Evolutionary conservation across 495 filamentous ascomycete genomes (phyloP).

Genomic region (Aspergillus olivimuriae): DNA sequence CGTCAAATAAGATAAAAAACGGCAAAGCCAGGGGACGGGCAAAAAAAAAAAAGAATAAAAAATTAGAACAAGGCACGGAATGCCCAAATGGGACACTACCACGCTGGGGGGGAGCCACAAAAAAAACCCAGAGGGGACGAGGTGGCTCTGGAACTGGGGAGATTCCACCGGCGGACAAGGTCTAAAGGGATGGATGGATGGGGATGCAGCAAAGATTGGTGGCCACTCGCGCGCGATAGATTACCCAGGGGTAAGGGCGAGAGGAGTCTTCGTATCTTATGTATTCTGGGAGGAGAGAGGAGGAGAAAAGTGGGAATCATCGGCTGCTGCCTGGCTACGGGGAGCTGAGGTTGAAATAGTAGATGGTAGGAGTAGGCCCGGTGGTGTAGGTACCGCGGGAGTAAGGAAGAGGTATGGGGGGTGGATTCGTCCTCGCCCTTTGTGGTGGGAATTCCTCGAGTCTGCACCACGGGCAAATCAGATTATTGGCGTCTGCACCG

Average conservation of each 20-base stretch:
- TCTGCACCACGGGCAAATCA: no score
- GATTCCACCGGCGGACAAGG: no score
- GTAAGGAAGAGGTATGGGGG: neutral
- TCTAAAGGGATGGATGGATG: slow-evolving; percentile 1
- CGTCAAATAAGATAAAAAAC: no score
- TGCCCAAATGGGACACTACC: slow-evolving; percentile 18
- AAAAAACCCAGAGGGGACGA: slow-evolving; percentile 1
- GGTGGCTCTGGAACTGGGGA: neutral
- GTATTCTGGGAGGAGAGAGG: slow-evolving; percentile 19
- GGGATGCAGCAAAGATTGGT: slow-evolving; percentile 9
- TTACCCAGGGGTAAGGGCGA: no score
- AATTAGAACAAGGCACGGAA: slow-evolving; percentile 22
- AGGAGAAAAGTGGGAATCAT: slow-evolving; percentile 1
- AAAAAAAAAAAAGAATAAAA: slow-evolving; percentile 10
- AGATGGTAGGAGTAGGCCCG: slow-evolving; percentile 1
- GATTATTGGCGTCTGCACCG: no score
- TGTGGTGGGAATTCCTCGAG: neutral
- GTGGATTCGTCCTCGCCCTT: neutral
- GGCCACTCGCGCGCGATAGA: no score
- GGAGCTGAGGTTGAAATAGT: slow-evolving; percentile 22
- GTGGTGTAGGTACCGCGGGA: no score
- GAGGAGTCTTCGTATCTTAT: no score
- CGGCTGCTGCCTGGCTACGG: slow-evolving; percentile 4
- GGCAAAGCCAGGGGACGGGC: no score
- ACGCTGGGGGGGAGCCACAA: slow-evolving; percentile 5